A percentile compares a stretch with the other conserved stretches of the same genome.
These are phyloP conservation scores for Mariannaea elegans DNA, from an alignment of 2,329 filamentous ascomycete genomes.

Conservation along the genomic window DNA sequence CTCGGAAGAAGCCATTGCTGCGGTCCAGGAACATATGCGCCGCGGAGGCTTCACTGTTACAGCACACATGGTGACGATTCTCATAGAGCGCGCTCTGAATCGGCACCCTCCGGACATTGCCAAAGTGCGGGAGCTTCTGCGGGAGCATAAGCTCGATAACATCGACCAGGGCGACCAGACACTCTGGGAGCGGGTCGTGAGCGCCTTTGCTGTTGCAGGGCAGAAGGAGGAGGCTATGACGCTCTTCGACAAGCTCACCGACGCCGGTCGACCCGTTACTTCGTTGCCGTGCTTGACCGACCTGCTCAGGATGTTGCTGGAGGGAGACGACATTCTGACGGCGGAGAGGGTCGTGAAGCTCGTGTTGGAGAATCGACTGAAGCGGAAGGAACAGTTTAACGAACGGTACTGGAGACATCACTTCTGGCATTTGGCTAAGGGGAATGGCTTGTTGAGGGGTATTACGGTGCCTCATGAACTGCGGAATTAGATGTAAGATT, in stretches of 20 bases:
- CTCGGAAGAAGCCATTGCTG: constrained; percentile 61
- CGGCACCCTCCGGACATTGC: constrained; percentile 65
- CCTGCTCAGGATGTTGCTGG: constrained; percentile 49
- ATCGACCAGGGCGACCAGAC: constrained; percentile 60
- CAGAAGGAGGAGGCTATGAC: constrained; percentile 59
- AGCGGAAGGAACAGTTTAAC: constrained; percentile 29
- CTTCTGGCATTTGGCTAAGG: constrained; percentile 59
- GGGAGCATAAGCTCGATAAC: constrained; percentile 58
- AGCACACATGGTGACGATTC: constrained; percentile 77
- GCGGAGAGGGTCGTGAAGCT: constrained; percentile 46
- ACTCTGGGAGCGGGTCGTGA: constrained; percentile 76
- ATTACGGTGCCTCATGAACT: constrained; percentile 27
- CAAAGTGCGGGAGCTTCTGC: constrained; percentile 68
- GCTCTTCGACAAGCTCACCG: constrained; percentile 56
- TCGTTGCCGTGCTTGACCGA: constrained; percentile 54
- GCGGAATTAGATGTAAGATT: constrained; percentile 11
- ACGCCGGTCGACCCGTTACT: constrained; percentile 51
- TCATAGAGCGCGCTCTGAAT: constrained; percentile 73
- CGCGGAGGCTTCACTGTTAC: constrained; percentile 61
- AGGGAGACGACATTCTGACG: constrained; percentile 32
- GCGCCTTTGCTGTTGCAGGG: constrained; percentile 68
- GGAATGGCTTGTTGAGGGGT: constrained; percentile 49
- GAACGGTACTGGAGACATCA: constrained; percentile 56
- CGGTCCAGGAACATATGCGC: constrained; percentile 71
- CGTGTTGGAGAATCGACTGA: constrained; percentile 42